Evolutionary conservation across 78 protist genomes (phyloP).

Genomic region (Dictyostelium brefeldianum): DNA sequence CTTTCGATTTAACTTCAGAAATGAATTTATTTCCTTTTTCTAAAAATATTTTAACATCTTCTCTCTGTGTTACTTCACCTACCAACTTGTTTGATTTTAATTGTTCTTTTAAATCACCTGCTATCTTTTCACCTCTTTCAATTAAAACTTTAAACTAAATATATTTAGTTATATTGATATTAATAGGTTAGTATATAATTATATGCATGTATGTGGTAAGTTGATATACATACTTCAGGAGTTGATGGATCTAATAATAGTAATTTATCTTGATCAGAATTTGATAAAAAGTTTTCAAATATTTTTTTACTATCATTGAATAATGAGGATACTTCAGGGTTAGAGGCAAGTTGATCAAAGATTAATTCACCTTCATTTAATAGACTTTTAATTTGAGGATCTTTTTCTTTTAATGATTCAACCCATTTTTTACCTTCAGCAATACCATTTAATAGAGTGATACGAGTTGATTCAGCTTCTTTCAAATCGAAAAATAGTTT

Average conservation of each 20-base stretch:
- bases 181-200: background rate
- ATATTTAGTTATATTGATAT: no score
- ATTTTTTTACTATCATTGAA: constrained; percentile 53
- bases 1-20: constrained; percentile 54
- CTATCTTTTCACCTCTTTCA: constrained; percentile 74
- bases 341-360: constrained; percentile 12
- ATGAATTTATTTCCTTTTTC: constrained; percentile 70
- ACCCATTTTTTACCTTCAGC: constrained; percentile 77
- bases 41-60: constrained; percentile 59
- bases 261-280: background rate
- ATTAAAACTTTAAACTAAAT: constrained; percentile 9
- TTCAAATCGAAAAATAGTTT: constrained; percentile 72
- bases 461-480: constrained; percentile 65
- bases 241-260: constrained; percentile 3
- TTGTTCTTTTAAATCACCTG: constrained; percentile 14
- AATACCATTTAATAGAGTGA: constrained; percentile 52
- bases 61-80: constrained; percentile 51
- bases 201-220: background rate
- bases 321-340: constrained; percentile 11
- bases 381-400: constrained; percentile 46
- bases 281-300: constrained; percentile 1
- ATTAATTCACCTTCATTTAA: constrained; percentile 67
- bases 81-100: constrained; percentile 62
- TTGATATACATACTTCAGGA: background rate
- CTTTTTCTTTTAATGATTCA: constrained; percentile 43